Conservation (phyloP, 257 asterid genomes). For the Gentiana dahurica region DNA sequence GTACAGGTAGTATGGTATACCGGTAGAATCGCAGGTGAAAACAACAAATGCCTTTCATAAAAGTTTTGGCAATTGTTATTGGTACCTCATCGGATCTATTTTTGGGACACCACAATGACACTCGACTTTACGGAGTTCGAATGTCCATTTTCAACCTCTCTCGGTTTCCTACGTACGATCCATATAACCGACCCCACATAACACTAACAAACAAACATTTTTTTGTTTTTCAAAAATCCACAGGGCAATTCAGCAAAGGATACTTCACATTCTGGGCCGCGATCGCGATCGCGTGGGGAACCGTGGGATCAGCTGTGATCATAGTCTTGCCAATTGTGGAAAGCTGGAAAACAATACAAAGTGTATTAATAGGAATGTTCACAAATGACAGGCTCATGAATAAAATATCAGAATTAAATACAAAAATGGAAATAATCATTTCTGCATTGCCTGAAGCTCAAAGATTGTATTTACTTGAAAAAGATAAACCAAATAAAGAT, state of each 20-base stretch:
- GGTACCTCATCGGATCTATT: too few species aligned
- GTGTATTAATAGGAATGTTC: conserved; percentile 63
- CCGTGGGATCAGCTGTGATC: conserved; percentile 68
- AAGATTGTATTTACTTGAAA: conserved; percentile 52
- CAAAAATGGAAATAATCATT: conserved; percentile 47
- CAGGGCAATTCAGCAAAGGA: conserved; percentile 72
- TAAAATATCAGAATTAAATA: conserved; percentile 63
- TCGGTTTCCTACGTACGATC: too few species aligned
- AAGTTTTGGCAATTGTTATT: too few species aligned
- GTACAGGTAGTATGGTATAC: too few species aligned
- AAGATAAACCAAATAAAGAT: conserved; percentile 44
- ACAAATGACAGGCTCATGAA: conserved; percentile 72
- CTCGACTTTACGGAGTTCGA: too few species aligned
- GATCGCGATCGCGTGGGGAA: conserved; percentile 84
- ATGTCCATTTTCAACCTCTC: too few species aligned
- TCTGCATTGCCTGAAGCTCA: conserved; percentile 75
- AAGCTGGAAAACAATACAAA: conserved; percentile 67
- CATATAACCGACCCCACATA: too few species aligned
- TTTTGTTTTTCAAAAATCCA: background rate
- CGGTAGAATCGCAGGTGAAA: too few species aligned
- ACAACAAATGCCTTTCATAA: too few species aligned
- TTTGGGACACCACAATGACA: too few species aligned
- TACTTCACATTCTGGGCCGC: conserved; percentile 93
- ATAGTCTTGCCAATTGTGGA: conserved; percentile 62
- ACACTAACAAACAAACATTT: too few species aligned